Evolutionary conservation across 441 rosid genomes (phyloP).

Genomic region (Pelargonium citronellum): DNA sequence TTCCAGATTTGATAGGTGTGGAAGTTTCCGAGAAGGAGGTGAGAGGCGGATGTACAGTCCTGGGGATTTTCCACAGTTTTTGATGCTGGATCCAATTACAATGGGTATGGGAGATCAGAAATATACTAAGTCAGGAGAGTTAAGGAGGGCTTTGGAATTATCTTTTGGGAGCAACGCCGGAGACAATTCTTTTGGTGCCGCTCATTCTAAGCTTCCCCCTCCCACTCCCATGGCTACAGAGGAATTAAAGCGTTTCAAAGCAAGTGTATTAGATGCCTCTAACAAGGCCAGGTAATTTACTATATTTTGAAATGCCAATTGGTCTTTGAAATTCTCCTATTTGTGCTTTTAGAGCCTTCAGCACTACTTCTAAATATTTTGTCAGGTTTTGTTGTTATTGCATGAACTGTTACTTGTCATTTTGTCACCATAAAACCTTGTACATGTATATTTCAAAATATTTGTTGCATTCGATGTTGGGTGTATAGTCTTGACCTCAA

Average conservation of each 20-base stretch:
- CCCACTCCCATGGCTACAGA: constrained; percentile 28
- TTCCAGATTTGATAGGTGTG: constrained; percentile 45
- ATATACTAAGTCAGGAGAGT: constrained; percentile 34
- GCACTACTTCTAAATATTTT: neutral
- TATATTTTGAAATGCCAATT: constrained; percentile 11
- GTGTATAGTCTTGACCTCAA: neutral
- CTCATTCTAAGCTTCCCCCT: constrained; percentile 39
- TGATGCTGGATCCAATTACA: constrained; percentile 44
- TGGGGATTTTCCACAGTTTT: constrained; percentile 28
- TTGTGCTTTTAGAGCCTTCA: constrained; percentile 10
- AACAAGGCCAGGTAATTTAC: constrained; percentile 43
- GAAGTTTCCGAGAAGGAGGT: constrained; percentile 45
- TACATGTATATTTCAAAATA: constrained; percentile 2
- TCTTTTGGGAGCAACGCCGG: constrained; percentile 34
- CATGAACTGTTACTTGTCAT: constrained; percentile 5
- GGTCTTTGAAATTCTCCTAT: constrained; percentile 3
- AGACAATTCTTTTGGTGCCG: constrained; percentile 45
- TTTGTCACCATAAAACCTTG: neutral
- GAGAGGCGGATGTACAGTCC: constrained; percentile 36
- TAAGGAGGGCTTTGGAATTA: constrained; percentile 43
- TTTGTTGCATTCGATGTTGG: neutral
- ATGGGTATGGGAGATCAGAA: constrained; percentile 34
- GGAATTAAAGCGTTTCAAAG: constrained; percentile 48
- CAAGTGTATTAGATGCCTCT: constrained; percentile 30
- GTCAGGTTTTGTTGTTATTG: neutral